These are phyloP conservation scores for Skeletonema costatum DNA, from an alignment of 108 stramenopile species.

Conservation along the genomic window DNA sequence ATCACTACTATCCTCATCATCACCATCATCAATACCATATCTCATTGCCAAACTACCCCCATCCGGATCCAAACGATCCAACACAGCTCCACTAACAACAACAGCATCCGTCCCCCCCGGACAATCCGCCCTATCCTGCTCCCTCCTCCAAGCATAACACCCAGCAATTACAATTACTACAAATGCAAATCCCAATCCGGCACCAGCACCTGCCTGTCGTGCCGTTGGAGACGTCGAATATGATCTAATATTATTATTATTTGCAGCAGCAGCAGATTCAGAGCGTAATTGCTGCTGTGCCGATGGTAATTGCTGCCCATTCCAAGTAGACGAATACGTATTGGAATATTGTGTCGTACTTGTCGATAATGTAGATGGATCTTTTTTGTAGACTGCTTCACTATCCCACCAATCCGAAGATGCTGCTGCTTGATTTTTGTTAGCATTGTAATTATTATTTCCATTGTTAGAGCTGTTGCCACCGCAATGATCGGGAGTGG, in stretches of 20 bases:
- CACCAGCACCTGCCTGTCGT: neutral
- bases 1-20: neutral
- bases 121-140: neutral
- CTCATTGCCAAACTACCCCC: neutral
- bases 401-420: neutral
- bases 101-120: neutral
- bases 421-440: neutral
- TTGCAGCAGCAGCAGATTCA: neutral
- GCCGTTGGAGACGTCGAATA: neutral
- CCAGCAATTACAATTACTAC: neutral
- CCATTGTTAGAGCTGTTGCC: neutral
- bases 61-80: neutral
- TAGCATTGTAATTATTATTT: neutral
- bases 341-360: no score
- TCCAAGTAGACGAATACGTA: neutral
- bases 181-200: neutral
- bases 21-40: neutral
- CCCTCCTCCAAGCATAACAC: neutral
- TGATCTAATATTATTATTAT: neutral
- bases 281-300: neutral
- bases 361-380: no score
- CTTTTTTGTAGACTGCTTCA: neutral
- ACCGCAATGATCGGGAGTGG: neutral
- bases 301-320: neutral
- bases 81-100: neutral